phyloP scores from a whole-genome alignment of 2,329 filamentous ascomycete species.

The Aspergillus felis region DNA sequence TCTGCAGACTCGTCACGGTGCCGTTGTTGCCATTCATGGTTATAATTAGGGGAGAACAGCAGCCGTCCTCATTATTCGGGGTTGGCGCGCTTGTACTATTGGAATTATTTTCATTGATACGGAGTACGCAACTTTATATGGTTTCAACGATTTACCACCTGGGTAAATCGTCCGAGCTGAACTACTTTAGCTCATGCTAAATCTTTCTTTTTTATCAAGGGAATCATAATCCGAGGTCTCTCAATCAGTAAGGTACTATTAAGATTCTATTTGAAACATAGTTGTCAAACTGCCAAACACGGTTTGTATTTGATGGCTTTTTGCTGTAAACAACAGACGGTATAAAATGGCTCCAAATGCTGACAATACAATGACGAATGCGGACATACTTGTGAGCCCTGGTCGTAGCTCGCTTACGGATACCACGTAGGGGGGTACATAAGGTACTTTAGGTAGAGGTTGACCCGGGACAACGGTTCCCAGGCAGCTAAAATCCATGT shows the following conservation, averaged over 20 bases:
- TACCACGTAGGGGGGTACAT: neutral
- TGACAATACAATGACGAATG: neutral
- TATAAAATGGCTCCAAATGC: neutral
- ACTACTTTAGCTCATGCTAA: neutral
- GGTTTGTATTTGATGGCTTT: neutral
- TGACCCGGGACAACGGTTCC: neutral
- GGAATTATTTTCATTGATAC: no score
- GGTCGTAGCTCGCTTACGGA: neutral
- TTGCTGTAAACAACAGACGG: no score
- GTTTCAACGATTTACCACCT: neutral
- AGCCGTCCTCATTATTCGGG: no score
- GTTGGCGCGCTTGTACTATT: no score
- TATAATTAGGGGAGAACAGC: no score
- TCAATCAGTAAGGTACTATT: neutral
- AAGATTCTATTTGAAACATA: neutral
- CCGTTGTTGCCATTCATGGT: neutral
- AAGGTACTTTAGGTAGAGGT: neutral
- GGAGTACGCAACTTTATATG: neutral
- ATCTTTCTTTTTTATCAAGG: no score
- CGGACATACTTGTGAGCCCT: no score
- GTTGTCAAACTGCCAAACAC: no score
- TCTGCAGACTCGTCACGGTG: neutral
- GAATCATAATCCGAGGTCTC: neutral
- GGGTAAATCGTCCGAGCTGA: neutral
- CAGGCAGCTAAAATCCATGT: neutral